phyloP scores from a whole-genome alignment of 257 asterid genomes.

The Haberlea rhodopensis region DNA sequence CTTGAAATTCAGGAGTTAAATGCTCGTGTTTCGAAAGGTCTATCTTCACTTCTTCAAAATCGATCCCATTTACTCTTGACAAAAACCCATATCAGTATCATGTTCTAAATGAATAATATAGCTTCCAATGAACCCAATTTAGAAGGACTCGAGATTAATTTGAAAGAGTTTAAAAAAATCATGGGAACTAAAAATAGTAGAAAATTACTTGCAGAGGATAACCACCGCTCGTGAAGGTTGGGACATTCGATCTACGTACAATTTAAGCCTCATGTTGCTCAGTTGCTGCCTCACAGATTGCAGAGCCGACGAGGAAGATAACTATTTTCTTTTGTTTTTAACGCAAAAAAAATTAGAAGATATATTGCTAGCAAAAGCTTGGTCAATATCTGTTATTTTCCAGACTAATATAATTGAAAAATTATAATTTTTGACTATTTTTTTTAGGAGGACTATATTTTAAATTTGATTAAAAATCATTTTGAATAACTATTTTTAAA shows the following conservation, averaged over 20 bases:
- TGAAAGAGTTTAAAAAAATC: neutral
- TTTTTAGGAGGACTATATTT: too few relatives aligned
- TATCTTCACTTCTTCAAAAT: slow-evolving; percentile 70
- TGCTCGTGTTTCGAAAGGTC: slow-evolving; percentile 61
- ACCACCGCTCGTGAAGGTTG: slow-evolving; percentile 91
- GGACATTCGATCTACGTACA: slow-evolving; percentile 81
- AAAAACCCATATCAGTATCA: slow-evolving; percentile 31
- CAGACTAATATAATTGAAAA: too few relatives aligned
- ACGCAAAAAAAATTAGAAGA: too few relatives aligned
- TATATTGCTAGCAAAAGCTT: too few relatives aligned
- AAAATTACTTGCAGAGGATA: slow-evolving; percentile 82
- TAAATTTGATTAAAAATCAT: too few relatives aligned
- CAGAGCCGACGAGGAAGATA: neutral
- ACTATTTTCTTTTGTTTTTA: too few relatives aligned
- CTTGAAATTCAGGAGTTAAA: slow-evolving; percentile 61
- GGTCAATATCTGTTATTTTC: too few relatives aligned
- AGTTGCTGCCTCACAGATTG: neutral
- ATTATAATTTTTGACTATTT: too few relatives aligned
- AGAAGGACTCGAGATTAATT: neutral
- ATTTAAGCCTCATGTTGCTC: slow-evolving; percentile 52
- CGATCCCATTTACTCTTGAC: slow-evolving; percentile 69
- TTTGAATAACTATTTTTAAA: too few relatives aligned
- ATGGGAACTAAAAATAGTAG: neutral
- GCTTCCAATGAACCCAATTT: neutral
- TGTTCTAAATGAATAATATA: neutral